phyloP scores from a whole-genome alignment of 768 basidiomycete species.

The Sarcodon sp. region DNA sequence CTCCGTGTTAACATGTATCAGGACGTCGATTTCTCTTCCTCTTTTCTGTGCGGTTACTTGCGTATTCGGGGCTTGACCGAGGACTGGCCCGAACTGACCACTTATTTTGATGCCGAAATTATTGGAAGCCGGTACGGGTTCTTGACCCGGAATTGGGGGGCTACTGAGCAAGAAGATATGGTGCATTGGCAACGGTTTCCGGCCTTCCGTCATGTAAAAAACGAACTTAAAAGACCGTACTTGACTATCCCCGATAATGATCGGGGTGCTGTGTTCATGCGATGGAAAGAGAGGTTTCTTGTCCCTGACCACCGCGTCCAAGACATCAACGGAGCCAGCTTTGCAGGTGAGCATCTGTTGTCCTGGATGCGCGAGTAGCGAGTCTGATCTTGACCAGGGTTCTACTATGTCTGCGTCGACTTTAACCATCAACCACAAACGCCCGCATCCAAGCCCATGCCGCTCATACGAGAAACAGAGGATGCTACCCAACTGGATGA shows the following conservation, averaged over 20 bases:
- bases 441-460: conserved; percentile 13
- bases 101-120: conserved; percentile 94
- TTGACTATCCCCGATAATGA: conserved; percentile 65
- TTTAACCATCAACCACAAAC: conserved; percentile 47
- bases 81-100: conserved; percentile 91
- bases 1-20: conserved; percentile 17
- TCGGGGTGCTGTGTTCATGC: conserved; percentile 81
- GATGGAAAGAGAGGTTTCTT: conserved; percentile 94
- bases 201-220: conserved; percentile 71
- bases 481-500: neutral
- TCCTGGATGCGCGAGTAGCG: neutral
- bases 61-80: conserved; percentile 88
- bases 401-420: conserved; percentile 93
- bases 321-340: conserved; percentile 91
- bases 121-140: conserved; percentile 89
- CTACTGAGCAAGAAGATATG: conserved; percentile 83
- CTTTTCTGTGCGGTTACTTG: conserved; percentile 84
- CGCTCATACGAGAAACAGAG: conserved; percentile 17
- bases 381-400: conserved; percentile 34
- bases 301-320: conserved; percentile 91
- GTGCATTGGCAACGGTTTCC: conserved; percentile 93
- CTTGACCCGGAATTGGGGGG: conserved; percentile 83
- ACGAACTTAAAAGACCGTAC: conserved; percentile 67
- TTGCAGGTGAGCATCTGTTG: conserved; percentile 55
- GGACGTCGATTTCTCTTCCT: conserved; percentile 85